Conservation (phyloP, 1,284 basidiomycete genomes). For the Ceratobasidium sp. region DNA sequence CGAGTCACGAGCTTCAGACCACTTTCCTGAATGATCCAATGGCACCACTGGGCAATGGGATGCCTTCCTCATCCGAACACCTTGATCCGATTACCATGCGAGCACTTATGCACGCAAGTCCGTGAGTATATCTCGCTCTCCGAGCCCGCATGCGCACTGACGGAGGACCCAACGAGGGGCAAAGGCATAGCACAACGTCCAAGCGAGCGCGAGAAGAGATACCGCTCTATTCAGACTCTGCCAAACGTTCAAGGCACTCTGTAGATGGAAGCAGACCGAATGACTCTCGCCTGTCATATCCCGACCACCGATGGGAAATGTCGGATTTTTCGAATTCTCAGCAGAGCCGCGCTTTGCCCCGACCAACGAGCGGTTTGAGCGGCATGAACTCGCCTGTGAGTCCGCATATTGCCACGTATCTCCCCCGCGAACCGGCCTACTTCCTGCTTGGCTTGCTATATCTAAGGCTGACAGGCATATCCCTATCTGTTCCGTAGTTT, state of each 20-base stretch:
- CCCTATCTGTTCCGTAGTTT: slow-evolving; percentile 29
- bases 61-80: slow-evolving; percentile 37
- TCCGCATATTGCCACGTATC: slow-evolving; percentile 40
- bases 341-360: slow-evolving; percentile 32
- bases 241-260: slow-evolving; percentile 18
- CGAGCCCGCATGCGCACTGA: slow-evolving; percentile 20
- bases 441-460: slow-evolving; percentile 24
- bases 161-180: background rate
- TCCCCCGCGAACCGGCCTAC: slow-evolving; percentile 9
- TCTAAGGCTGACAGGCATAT: slow-evolving; percentile 21
- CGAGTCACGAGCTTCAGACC: slow-evolving; percentile 34
- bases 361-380: slow-evolving; percentile 38
- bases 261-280: slow-evolving; percentile 11
- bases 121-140: slow-evolving; percentile 22
- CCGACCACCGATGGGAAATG: slow-evolving; percentile 33
- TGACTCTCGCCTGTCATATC: slow-evolving; percentile 6
- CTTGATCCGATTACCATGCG: slow-evolving; percentile 39
- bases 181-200: slow-evolving; percentile 16
- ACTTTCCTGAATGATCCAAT: slow-evolving; percentile 23
- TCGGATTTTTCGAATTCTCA: slow-evolving; percentile 38
- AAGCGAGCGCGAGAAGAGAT: slow-evolving; percentile 31
- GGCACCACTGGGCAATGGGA: slow-evolving; percentile 32
- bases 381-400: slow-evolving; percentile 38
- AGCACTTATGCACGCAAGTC: slow-evolving; percentile 26
- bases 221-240: slow-evolving; percentile 18